phyloP scores from a whole-genome alignment of 106 monocot genomes.

The Dendrobium nobile region DNA sequence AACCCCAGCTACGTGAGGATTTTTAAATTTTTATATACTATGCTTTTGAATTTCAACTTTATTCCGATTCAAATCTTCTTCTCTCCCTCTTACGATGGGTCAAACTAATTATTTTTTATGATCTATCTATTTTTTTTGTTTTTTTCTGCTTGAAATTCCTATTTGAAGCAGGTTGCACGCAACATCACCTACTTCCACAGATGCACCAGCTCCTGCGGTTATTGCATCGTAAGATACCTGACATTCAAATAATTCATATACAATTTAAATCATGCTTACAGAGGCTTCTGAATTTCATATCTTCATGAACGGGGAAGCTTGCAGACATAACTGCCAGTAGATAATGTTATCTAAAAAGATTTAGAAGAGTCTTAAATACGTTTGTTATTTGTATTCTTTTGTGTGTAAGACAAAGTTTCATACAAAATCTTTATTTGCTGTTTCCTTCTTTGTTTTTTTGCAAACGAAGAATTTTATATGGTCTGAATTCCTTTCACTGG shows the following conservation, averaged over 20 bases:
- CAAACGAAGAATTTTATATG: neutral
- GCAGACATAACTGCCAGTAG: too few species aligned
- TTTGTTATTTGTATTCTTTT: neutral
- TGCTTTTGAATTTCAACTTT: neutral
- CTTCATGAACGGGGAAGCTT: too few species aligned
- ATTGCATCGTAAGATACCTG: neutral
- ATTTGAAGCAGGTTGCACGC: conserved; percentile 4
- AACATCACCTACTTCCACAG: neutral
- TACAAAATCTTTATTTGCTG: neutral
- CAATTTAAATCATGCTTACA: neutral
- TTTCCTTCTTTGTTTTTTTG: neutral
- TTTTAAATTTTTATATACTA: neutral
- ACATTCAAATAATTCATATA: too few species aligned
- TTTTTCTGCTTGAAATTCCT: neutral
- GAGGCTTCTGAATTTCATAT: too few species aligned
- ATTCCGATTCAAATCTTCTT: neutral
- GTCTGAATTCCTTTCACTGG: neutral
- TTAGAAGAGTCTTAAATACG: neutral
- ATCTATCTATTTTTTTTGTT: neutral
- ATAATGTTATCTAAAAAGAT: too few species aligned
- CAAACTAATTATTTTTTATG: neutral
- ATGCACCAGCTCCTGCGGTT: neutral
- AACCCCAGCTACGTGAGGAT: neutral
- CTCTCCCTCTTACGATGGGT: neutral
- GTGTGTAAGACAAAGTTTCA: neutral